A percentile compares a stretch with the other conserved stretches of the same genome.
phyloP scores from a whole-genome alignment of 208 protist genomes.

The Acanthamoeba sp. region DNA sequence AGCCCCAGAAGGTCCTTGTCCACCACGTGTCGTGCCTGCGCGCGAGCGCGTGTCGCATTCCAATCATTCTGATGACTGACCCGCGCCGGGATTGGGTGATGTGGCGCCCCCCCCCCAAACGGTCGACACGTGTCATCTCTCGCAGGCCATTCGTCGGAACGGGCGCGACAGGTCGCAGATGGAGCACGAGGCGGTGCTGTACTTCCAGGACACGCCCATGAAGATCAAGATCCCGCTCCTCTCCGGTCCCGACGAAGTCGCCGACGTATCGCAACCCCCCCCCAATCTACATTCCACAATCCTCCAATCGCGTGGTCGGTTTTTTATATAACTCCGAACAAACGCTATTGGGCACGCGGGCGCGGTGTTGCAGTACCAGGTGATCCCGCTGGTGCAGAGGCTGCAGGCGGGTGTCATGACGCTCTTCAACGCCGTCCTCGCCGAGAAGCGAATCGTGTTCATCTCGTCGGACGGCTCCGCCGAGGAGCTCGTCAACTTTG shows the following conservation, averaged over 20 bases:
- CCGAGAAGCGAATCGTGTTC: slow-evolving; percentile 86
- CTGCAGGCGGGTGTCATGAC: slow-evolving; percentile 85
- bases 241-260: slow-evolving; percentile 84
- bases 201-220: slow-evolving; percentile 44
- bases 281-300: not conserved
- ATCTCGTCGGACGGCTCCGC: slow-evolving; percentile 82
- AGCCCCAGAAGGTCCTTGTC: slow-evolving; percentile 77
- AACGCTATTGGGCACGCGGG: no score
- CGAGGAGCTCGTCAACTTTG: slow-evolving; percentile 82
- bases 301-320: not conserved
- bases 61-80: no score
- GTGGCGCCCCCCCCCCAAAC: no score
- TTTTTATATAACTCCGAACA: not conserved
- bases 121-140: no score
- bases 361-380: slow-evolving; percentile 75
- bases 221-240: slow-evolving; percentile 81
- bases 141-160: not conserved
- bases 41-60: no score
- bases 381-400: slow-evolving; percentile 84
- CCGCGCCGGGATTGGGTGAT: no score
- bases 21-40: no score
- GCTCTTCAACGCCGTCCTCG: slow-evolving; percentile 86
- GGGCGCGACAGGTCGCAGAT: not conserved
- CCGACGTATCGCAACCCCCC: slow-evolving; percentile 67
- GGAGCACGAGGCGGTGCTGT: not conserved